Evolutionary conservation across 2,329 filamentous ascomycete genomes (phyloP), one percentile per base, ranked within the genome.

Genomic region (Capronia coronata): DNA sequence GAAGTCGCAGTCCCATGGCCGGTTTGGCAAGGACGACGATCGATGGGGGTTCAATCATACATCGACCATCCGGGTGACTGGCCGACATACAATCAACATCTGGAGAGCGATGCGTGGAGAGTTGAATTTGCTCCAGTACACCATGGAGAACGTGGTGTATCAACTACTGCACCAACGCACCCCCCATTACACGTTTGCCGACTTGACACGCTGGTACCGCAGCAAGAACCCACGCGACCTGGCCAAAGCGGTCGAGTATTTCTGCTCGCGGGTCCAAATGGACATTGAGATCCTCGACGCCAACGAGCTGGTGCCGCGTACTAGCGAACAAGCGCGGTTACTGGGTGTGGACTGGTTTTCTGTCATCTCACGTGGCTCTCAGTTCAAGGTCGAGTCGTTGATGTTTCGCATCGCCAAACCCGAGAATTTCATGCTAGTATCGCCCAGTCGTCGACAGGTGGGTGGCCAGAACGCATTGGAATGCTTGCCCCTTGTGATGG

Each of bases 341-440:
- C 76, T 98, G 2, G 93, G 93, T 0, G 86, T 97, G 0, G 93
- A 98, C 68, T 98, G 98, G 71, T 95, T 91, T 66, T 94, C 90
- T 0, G 93, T 98, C 47, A 93, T 96, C 63, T 91, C 87, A 4
- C 80, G 93, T 47, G 93, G 93, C 13, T 97, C 90, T 0, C 93
- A 98, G 64, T 97, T 94, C 77, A 98, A 98, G 66, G 93, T 98
- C 34, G 93, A 98, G 68, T 96, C 91, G 1, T 83, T 96, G 61
- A 97, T 98, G 93, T 96, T 97, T 63, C 82, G 93, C 37, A 96
- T 98, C 59, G 91, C 93, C 37, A 98, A 98, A 65, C 90, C 93
- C 0, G 93, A 98, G 66, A 95, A 93, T 60, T 94, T 93, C 61
- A 74, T 97, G 6, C 75, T 98, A 1, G 79, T 94, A 1, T 97